phyloP scores from a whole-genome alignment of 2,329 filamentous ascomycete species.

The Lachnellula occidentalis region DNA sequence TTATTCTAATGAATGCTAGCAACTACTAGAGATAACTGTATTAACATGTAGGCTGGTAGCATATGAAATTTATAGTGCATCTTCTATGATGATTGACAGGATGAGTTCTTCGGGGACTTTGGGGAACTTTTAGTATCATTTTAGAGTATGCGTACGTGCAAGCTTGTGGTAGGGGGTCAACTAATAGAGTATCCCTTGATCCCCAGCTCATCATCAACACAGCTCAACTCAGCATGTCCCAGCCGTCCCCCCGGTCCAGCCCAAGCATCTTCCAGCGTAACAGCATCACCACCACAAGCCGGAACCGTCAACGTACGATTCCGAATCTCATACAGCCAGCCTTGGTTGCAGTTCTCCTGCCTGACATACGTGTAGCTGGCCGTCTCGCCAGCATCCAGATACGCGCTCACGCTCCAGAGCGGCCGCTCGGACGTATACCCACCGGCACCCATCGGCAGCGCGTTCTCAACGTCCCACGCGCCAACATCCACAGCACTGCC shows the following conservation, averaged over 20 bases:
- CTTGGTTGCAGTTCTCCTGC: conserved; percentile 39
- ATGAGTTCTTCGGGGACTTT: too few species aligned
- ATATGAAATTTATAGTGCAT: too few species aligned
- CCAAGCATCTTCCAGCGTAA: conserved; percentile 37
- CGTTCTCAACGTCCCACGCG: conserved; percentile 34
- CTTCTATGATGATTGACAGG: too few species aligned
- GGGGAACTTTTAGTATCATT: too few species aligned
- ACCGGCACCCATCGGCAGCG: conserved; percentile 34
- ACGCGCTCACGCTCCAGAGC: conserved; percentile 39
- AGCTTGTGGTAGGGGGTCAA: too few species aligned
- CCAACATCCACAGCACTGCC: conserved; percentile 41
- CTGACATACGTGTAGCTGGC: conserved; percentile 43
- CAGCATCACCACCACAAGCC: conserved; percentile 28
- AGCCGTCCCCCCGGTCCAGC: conserved; percentile 29
- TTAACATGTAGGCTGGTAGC: too few species aligned
- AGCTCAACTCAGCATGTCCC: conserved; percentile 18
- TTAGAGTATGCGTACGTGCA: too few species aligned
- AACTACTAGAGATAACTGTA: too few species aligned
- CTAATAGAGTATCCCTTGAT: too few species aligned
- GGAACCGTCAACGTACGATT: conserved; percentile 40
- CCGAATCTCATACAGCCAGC: conserved; percentile 39
- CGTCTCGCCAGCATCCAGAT: conserved; percentile 36
- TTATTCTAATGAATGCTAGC: too few species aligned
- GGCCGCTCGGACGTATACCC: conserved; percentile 40
- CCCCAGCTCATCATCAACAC: too few species aligned